These are phyloP conservation scores for Geum urbanum DNA, from an alignment of 306 rosid species.

Conservation along the genomic window DNA sequence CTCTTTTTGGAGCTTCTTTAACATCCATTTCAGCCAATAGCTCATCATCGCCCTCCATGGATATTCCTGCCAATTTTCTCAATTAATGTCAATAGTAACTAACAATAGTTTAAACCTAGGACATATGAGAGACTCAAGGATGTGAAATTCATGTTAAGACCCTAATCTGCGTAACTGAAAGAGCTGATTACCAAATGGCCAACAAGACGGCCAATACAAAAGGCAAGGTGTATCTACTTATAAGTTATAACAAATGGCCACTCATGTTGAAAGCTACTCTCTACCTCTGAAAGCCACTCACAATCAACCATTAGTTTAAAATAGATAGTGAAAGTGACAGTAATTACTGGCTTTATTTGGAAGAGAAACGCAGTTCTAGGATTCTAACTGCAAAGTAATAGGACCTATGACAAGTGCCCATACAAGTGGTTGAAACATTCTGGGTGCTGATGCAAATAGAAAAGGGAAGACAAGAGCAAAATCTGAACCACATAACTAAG, in stretches of 20 bases:
- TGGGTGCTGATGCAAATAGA: neutral
- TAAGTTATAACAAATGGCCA: neutral
- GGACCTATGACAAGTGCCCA: neutral
- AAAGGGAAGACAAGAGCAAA: neutral
- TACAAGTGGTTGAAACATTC: neutral
- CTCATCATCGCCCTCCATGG: slow-evolving; percentile 97
- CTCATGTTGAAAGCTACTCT: neutral
- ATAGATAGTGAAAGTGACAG: neutral
- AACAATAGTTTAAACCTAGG: slow-evolving; percentile 17
- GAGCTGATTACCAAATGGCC: neutral
- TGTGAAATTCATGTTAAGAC: neutral
- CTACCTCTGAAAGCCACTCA: neutral
- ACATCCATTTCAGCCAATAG: slow-evolving; percentile 72
- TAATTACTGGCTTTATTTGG: neutral
- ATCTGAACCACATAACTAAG: neutral
- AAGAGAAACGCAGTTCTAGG: neutral
- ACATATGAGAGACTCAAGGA: neutral
- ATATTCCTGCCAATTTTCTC: slow-evolving; percentile 56
- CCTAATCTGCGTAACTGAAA: neutral
- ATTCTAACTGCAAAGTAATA: neutral
- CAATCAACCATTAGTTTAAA: neutral
- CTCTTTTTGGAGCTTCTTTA: slow-evolving; percentile 70
- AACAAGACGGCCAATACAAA: neutral
- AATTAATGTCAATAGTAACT: slow-evolving; percentile 25
- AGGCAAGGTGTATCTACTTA: neutral